Conservation (phyloP, 2,329 filamentous ascomycete species). For the Fusarium sp. region DNA sequence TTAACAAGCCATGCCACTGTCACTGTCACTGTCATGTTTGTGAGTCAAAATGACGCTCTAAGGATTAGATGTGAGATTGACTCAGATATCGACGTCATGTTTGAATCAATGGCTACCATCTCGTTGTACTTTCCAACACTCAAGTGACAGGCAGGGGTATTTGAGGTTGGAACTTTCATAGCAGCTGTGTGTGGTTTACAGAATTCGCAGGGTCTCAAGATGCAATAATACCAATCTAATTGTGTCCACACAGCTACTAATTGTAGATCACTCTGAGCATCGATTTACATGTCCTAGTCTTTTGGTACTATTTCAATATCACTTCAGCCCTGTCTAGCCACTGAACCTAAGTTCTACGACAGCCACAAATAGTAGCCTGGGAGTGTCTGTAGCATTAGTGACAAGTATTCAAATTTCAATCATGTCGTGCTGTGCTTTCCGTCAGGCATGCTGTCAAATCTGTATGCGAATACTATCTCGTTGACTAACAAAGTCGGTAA, state of each 20-base stretch:
- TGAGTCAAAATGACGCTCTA: slow-evolving; percentile 6
- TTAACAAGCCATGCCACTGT: slow-evolving; percentile 9
- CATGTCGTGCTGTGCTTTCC: neutral
- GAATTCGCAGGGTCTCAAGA: neutral
- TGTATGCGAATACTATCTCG: slow-evolving; percentile 4
- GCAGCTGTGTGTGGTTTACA: neutral
- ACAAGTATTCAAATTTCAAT: neutral
- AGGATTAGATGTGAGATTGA: neutral
- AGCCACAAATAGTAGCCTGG: neutral
- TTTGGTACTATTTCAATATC: neutral
- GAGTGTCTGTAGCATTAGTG: slow-evolving; percentile 1
- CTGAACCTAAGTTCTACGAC: neutral
- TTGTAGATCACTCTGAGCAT: neutral
- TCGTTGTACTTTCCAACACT: neutral
- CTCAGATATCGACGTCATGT: slow-evolving; percentile 8
- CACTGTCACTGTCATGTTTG: neutral
- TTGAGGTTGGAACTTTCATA: neutral
- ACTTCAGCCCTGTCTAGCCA: neutral
- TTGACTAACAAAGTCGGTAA: slow-evolving; percentile 22
- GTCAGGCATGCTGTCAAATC: slow-evolving; percentile 3
- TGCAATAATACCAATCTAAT: neutral
- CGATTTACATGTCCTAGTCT: neutral
- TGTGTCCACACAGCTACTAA: neutral
- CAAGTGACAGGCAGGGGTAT: neutral
- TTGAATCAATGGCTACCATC: neutral